A percentile compares a stretch with the other conserved stretches of the same genome.
Evolutionary conservation across 495 filamentous ascomycete species (phyloP).

Genomic region (Penicillium fimorum): DNA sequence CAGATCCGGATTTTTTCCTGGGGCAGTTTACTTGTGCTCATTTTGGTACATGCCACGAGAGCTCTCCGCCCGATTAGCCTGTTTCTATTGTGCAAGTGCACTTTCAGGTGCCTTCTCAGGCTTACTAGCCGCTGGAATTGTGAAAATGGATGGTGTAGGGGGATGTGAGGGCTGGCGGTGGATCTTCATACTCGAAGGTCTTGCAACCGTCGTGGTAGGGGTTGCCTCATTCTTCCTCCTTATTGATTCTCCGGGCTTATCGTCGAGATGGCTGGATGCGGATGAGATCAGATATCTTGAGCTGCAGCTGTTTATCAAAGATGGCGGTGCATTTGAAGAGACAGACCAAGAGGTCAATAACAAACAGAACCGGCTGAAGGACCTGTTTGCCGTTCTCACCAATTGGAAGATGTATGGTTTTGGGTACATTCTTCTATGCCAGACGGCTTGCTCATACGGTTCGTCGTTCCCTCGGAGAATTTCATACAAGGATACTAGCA

Average conservation of each 20-base stretch:
- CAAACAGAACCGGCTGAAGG: too few relatives aligned
- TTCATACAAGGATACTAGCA: too few relatives aligned
- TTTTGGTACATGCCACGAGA: conserved; percentile 60
- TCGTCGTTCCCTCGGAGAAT: too few relatives aligned
- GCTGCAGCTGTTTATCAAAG: too few relatives aligned
- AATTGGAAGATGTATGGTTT: too few relatives aligned
- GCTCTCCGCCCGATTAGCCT: conserved; percentile 42
- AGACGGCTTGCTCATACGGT: too few relatives aligned
- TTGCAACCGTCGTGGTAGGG: conserved; percentile 56
- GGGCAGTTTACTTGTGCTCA: conserved; percentile 63
- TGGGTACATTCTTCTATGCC: too few relatives aligned
- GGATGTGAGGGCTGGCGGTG: conserved; percentile 66
- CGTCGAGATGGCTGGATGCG: not conserved
- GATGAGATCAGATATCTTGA: too few relatives aligned
- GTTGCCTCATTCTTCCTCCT: conserved; percentile 52
- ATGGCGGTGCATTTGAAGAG: too few relatives aligned
- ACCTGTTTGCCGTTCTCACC: too few relatives aligned
- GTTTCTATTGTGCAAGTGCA: conserved; percentile 63
- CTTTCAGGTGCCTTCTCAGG: conserved; percentile 64
- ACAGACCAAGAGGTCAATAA: too few relatives aligned
- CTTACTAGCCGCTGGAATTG: conserved; percentile 63
- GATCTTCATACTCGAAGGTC: conserved; percentile 67
- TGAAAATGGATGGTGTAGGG: conserved; percentile 62
- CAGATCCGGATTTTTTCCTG: conserved; percentile 58
- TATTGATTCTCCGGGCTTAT: conserved; percentile 23